phyloP scores from a whole-genome alignment of 2,329 filamentous ascomycete genomes.

The Paraconiothyrium sp. region DNA sequence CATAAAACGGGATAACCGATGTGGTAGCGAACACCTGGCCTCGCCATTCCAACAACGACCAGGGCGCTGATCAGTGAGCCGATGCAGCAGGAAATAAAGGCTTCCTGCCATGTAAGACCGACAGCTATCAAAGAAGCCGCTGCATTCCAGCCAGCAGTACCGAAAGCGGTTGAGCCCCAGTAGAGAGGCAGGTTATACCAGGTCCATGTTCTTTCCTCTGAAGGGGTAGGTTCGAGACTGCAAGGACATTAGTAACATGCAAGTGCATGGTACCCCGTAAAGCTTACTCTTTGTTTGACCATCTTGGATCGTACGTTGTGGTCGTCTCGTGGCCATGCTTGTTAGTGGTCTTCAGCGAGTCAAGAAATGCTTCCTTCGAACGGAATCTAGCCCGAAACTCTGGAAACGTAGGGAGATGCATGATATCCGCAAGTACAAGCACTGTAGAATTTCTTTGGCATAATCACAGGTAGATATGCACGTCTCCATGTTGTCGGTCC shows the following conservation, averaged over 20 bases:
- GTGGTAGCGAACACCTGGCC: slow-evolving; percentile 36
- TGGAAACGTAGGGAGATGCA: slow-evolving; percentile 13
- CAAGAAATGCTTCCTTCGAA: slow-evolving; percentile 33
- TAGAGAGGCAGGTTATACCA: slow-evolving; percentile 38
- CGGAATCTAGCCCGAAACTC: slow-evolving; percentile 21
- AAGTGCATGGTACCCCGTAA: too few relatives aligned
- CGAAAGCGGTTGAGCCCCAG: slow-evolving; percentile 28
- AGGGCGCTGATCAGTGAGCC: slow-evolving; percentile 35
- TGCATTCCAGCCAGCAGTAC: slow-evolving; percentile 14
- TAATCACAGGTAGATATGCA: slow-evolving; percentile 1
- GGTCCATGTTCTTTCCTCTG: slow-evolving; percentile 37
- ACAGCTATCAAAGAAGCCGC: slow-evolving; percentile 14
- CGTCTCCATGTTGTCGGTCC: neutral
- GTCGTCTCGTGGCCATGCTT: slow-evolving; percentile 25
- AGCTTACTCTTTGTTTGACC: slow-evolving; percentile 34
- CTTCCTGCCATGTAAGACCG: slow-evolving; percentile 35
- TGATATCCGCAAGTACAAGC: slow-evolving; percentile 9
- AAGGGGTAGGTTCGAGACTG: slow-evolving; percentile 32
- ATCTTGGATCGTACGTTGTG: slow-evolving; percentile 29
- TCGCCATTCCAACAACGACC: slow-evolving; percentile 34
- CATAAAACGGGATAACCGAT: slow-evolving; percentile 24
- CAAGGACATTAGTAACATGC: neutral
- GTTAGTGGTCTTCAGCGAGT: slow-evolving; percentile 24
- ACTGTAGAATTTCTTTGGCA: slow-evolving; percentile 9
- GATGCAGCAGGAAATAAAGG: slow-evolving; percentile 32